Evolutionary conservation across 495 filamentous ascomycete species (phyloP), one percentile per base, ranked within the genome.

Genomic region (Aspergillus incahuasiensis): DNA sequence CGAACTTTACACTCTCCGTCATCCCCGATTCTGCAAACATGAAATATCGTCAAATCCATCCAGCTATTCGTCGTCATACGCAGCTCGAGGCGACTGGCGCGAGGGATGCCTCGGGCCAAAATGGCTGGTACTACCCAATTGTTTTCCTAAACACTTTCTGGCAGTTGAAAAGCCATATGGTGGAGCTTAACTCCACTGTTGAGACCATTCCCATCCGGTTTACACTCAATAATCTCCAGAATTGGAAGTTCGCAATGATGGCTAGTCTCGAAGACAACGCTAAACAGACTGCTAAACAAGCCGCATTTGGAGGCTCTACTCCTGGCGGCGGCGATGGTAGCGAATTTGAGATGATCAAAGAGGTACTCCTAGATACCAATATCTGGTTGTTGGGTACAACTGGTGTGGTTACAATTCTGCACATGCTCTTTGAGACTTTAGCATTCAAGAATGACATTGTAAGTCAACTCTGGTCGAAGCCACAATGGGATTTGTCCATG

Each of bases 401-500:
- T 0, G 84, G 81, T 43, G 69, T 94, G 5, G 94, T 96, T 57
- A 89, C 81, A 56, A 81, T 98, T 48, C 76, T 95, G 44, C 94
- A 98, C 73, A 94, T 95, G 81, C 70, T 98, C 45, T 96, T 98
- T 60, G 94, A 98, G 70, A 90, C 86, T 62, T 83, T 98, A 16
- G 95, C 94, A 6, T 98, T 98, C 77, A 96, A 96, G 61, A 95
- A 87, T 68, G 94, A 98, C 67, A 95, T 98, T 64, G 84, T 79
- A 71, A 72, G 78, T 66, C 18, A 1, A 15, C 12, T n/a, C 15
- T 25, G 15, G 8, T 21, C 48, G 6, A 15, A 5, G 21, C 0
- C 47, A 12, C 9, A 48, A 16, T 11, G 5, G 3, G 6, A 43
- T 24, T n/a, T 58, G 52, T 65, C 69, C 59, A 3, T 40, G 38